Conservation (phyloP, 208 protist species). For the Leishmania guyanensis region DNA sequence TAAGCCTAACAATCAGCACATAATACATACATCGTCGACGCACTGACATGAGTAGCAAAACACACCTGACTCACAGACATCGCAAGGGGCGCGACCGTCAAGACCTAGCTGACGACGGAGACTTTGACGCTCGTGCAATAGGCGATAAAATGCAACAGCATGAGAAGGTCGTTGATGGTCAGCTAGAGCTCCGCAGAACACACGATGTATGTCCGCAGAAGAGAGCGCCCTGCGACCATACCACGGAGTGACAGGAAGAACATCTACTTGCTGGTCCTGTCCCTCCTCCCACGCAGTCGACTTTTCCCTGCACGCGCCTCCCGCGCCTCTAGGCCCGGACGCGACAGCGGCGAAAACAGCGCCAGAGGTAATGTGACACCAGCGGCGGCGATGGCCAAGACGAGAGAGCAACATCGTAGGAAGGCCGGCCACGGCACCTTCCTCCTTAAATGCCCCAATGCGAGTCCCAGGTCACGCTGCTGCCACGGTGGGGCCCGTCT, state of each 20-base stretch:
- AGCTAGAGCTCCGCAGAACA: slow-evolving; percentile 37
- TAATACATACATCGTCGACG: slow-evolving; percentile 28
- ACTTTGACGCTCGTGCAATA: slow-evolving; percentile 39
- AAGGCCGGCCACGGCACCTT: too few relatives aligned
- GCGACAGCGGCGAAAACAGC: slow-evolving; percentile 15
- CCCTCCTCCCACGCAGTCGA: slow-evolving; percentile 4
- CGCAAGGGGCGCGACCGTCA: slow-evolving; percentile 28
- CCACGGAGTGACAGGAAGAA: slow-evolving; percentile 9
- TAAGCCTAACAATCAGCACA: slow-evolving; percentile 26
- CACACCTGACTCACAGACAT: slow-evolving; percentile 36
- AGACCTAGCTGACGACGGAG: slow-evolving; percentile 37
- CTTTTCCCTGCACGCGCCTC: background rate
- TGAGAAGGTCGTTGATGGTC: slow-evolving; percentile 48
- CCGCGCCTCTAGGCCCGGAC: slow-evolving; percentile 5
- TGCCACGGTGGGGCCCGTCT: slow-evolving; percentile 6
- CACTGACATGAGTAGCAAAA: slow-evolving; percentile 34
- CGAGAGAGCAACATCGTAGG: slow-evolving; percentile 4
- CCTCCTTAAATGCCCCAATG: slow-evolving; percentile 10
- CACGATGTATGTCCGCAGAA: slow-evolving; percentile 12
- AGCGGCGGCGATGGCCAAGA: slow-evolving; percentile 32
- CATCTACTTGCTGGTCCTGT: slow-evolving; percentile 5
- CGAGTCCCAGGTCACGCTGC: slow-evolving; percentile 12
- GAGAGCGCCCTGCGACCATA: slow-evolving; percentile 16
- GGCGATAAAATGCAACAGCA: slow-evolving; percentile 50
- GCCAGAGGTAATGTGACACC: background rate